A percentile compares a stretch with the other conserved stretches of the same genome.
These are phyloP conservation scores for Taxillus chinensis DNA, from an alignment of 164 flowering plant species.

Conservation along the genomic window DNA sequence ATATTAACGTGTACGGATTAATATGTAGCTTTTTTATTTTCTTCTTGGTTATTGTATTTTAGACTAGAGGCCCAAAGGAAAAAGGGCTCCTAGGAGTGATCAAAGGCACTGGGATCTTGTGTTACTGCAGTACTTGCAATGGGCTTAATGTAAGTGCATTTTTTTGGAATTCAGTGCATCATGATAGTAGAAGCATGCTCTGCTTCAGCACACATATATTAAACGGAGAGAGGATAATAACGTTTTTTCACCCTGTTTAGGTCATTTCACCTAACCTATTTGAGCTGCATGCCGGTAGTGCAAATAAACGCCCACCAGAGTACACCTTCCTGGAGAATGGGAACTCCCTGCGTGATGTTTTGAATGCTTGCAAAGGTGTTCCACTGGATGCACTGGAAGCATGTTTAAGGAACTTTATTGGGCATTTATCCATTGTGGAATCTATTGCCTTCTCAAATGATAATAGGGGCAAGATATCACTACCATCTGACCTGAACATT, in stretches of 20 bases:
- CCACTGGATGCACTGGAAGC: slow-evolving; percentile 35
- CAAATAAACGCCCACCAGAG: slow-evolving; percentile 58
- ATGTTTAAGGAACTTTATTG: slow-evolving; percentile 27
- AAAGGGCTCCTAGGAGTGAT: slow-evolving; percentile 50
- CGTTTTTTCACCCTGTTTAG: slow-evolving; percentile 21
- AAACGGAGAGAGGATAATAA: background rate
- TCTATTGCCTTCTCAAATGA: slow-evolving; percentile 31
- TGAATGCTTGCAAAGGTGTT: slow-evolving; percentile 44
- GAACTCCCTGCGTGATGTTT: slow-evolving; percentile 46
- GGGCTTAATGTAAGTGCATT: slow-evolving; percentile 41
- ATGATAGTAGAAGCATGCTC: background rate
- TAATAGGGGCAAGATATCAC: slow-evolving; percentile 32
- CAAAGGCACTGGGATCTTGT: slow-evolving; percentile 48
- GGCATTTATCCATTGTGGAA: slow-evolving; percentile 16
- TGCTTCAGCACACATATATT: background rate
- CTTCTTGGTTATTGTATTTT: slow-evolving; percentile 1
- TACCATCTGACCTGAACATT: slow-evolving; percentile 34
- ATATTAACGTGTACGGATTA: background rate
- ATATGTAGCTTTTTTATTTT: background rate
- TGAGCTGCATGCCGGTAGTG: slow-evolving; percentile 75
- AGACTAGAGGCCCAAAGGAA: slow-evolving; percentile 14
- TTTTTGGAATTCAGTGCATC: background rate
- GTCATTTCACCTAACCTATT: slow-evolving; percentile 47
- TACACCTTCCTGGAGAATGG: slow-evolving; percentile 71
- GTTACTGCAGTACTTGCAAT: slow-evolving; percentile 52